Conservation (phyloP, 306 rosid genomes). For the Gillenia trifoliata region DNA sequence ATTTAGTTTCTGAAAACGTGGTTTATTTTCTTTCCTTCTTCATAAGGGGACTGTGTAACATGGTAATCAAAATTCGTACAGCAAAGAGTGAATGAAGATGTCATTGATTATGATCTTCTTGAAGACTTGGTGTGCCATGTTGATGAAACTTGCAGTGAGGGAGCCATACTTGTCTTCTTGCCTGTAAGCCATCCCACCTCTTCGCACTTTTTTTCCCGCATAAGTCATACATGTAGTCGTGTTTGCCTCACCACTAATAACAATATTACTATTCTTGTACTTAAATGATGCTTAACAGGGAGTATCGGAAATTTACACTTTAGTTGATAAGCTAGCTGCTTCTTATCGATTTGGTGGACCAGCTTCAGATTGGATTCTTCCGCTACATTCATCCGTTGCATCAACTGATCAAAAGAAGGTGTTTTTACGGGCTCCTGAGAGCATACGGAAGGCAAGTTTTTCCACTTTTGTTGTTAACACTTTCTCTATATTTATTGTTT, state of each 20-base stretch:
- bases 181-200: conserved; percentile 56
- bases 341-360: conserved; percentile 84
- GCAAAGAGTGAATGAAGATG: conserved; percentile 86
- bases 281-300: conserved; percentile 47
- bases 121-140: conserved; percentile 81
- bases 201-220: conserved; percentile 17
- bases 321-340: conserved; percentile 68
- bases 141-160: conserved; percentile 70
- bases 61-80: conserved; percentile 26
- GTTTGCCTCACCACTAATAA: background rate
- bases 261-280: background rate
- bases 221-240: background rate
- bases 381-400: conserved; percentile 77
- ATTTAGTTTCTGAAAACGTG: conserved; percentile 7
- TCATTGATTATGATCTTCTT: conserved; percentile 88
- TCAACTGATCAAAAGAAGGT: conserved; percentile 79
- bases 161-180: conserved; percentile 89
- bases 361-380: conserved; percentile 92
- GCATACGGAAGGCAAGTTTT: conserved; percentile 69
- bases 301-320: conserved; percentile 64
- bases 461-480: conserved; percentile 1
- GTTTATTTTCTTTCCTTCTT: background rate
- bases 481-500: background rate
- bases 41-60: conserved; percentile 12
- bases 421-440: conserved; percentile 73